Percentiles rank a stretch among this genome's conserved stretches.
Evolutionary conservation across 305 asterid genomes (phyloP).

Genomic region (Fraxinus albicans): DNA sequence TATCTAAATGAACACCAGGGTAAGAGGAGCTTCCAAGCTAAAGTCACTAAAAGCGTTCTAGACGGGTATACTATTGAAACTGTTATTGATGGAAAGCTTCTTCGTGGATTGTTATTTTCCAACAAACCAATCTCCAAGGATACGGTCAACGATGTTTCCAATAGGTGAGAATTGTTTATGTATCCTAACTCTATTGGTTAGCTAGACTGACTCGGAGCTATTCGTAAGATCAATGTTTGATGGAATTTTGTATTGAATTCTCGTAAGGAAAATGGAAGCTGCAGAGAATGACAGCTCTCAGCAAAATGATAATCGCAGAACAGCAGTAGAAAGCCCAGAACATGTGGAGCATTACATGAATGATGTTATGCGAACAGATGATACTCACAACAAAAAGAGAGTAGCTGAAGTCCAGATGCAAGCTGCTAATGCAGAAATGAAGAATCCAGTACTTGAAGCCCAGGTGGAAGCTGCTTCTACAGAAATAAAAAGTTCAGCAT

Average conservation of each 20-base stretch:
- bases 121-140: constrained; percentile 45
- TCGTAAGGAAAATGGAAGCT: constrained; percentile 48
- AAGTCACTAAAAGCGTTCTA: constrained; percentile 63
- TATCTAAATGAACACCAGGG: constrained; percentile 59
- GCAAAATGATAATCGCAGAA: constrained; percentile 37
- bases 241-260: constrained; percentile 21
- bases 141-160: constrained; percentile 42
- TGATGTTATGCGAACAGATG: constrained; percentile 42
- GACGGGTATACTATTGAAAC: constrained; percentile 82
- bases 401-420: constrained; percentile 38
- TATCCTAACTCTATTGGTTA: constrained; percentile 3
- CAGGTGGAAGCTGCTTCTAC: constrained; percentile 38
- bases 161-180: constrained; percentile 38
- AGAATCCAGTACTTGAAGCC: constrained; percentile 33
- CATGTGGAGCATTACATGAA: constrained; percentile 30
- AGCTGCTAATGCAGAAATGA: constrained; percentile 45
- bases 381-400: constrained; percentile 31
- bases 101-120: constrained; percentile 79
- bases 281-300: constrained; percentile 38
- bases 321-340: constrained; percentile 36
- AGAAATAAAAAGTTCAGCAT: constrained; percentile 40
- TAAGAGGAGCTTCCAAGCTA: constrained; percentile 80
- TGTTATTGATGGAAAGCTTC: constrained; percentile 78
- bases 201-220: not conserved
- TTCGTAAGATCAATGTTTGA: constrained; percentile 20